phyloP scores from a whole-genome alignment of 1,284 basidiomycete genomes.

The Pseudozyma hubeiensis region DNA sequence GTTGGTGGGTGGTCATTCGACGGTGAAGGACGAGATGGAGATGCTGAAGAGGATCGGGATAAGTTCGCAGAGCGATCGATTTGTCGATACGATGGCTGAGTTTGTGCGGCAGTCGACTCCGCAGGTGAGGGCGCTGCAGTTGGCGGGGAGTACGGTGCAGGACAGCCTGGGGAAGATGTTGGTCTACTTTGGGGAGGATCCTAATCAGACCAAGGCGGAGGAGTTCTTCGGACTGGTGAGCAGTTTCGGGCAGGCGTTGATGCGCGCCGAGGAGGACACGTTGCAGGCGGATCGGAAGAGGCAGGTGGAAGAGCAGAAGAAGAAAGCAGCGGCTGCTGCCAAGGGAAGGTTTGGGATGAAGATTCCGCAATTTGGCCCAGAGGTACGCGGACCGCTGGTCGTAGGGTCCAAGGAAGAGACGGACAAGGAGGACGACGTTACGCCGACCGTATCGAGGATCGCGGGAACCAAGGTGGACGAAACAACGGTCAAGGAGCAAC shows the following conservation, averaged over 20 bases:
- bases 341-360: conserved; percentile 17
- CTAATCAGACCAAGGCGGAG: conserved; percentile 54
- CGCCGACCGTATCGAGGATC: conserved; percentile 51
- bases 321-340: conserved; percentile 13
- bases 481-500: conserved; percentile 10
- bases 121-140: conserved; percentile 50
- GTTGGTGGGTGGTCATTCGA: conserved; percentile 40
- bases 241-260: conserved; percentile 60
- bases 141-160: conserved; percentile 40
- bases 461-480: background rate
- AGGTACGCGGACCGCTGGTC: conserved; percentile 49
- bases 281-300: conserved; percentile 55
- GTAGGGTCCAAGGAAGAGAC: background rate
- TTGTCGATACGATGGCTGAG: conserved; percentile 34
- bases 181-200: conserved; percentile 56
- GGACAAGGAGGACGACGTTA: conserved; percentile 28
- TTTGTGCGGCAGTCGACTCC: conserved; percentile 31
- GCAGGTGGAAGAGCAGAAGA: conserved; percentile 53
- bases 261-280: conserved; percentile 63
- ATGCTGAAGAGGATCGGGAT: conserved; percentile 41
- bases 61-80: conserved; percentile 47
- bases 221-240: conserved; percentile 58
- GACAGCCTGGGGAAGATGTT: conserved; percentile 32
- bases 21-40: conserved; percentile 42
- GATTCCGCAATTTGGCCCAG: conserved; percentile 46